Evolutionary conservation across 2,329 filamentous ascomycete species (phyloP).

Genomic region (Neoscytalidium dimidiatum): DNA sequence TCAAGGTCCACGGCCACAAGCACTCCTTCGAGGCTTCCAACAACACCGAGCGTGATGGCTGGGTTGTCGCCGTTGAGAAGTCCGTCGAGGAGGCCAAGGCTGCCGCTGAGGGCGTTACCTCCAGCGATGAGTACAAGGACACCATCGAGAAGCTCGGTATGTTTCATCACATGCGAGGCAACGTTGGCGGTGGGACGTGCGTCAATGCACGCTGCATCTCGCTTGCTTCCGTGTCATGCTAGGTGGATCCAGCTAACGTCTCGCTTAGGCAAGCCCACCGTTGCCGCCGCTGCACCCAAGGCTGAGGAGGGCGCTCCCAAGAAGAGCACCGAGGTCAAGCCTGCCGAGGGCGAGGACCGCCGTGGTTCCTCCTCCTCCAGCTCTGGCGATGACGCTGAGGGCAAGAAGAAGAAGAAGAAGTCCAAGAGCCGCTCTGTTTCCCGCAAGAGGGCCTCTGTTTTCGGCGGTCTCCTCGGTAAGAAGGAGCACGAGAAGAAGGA

Average conservation of each 20-base stretch:
- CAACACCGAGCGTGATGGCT: conserved; percentile 82
- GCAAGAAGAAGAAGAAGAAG: conserved; percentile 48
- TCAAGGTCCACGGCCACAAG: conserved; percentile 85
- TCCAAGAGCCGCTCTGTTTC: conserved; percentile 63
- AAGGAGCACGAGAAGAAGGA: conserved; percentile 55
- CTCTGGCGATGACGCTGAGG: conserved; percentile 49
- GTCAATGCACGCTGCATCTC: conserved; percentile 26
- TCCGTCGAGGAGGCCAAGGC: conserved; percentile 86
- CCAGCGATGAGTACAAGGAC: conserved; percentile 86
- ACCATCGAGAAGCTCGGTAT: conserved; percentile 71
- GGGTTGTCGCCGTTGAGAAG: conserved; percentile 80
- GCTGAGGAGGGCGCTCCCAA: conserved; percentile 42
- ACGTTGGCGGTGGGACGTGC: conserved; percentile 22
- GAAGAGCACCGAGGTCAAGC: conserved; percentile 51
- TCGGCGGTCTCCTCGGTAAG: conserved; percentile 61
- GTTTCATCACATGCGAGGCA: conserved; percentile 35
- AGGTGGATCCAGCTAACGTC: conserved; percentile 34
- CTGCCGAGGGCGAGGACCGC: conserved; percentile 31
- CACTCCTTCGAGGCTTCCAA: conserved; percentile 85
- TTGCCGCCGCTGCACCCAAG: conserved; percentile 42
- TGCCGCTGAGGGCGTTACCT: conserved; percentile 69
- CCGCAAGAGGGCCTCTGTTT: conserved; percentile 61
- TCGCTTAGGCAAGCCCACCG: conserved; percentile 41
- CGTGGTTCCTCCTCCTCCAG: conserved; percentile 40
- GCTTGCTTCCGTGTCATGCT: conserved; percentile 29